Evolutionary conservation across 164 flowering plant genomes (phyloP), one percentile per base, ranked within the genome.

Genomic region (Umbilicus rupestris): DNA sequence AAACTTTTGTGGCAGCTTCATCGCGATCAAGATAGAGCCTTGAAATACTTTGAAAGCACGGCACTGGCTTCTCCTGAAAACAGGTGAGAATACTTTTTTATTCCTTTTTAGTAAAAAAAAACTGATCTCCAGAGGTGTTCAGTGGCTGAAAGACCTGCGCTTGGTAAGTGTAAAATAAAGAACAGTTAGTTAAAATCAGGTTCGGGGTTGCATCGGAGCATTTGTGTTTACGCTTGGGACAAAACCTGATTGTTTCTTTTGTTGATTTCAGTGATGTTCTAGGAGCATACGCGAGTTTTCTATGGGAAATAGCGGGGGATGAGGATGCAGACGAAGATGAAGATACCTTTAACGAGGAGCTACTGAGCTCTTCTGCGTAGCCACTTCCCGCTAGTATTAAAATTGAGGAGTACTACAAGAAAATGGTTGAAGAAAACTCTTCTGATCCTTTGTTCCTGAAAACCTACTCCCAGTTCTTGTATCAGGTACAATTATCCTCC

Each of bases 381-480:
- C 64, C 24, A 5, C 16, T 63, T 8, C 55, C 47, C 39, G 72
- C 64, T 1, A 70, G 52, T 60, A 67, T 50, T 3, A 70, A 74
- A 59, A 31, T 67, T 17, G 89, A 81, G 65, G 78, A 77, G 37
- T 68, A 82, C 64, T 82, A 81, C 66, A 80, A 65, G 78, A 80
- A 69, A 69, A 80, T 90, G 85, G 66, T 85, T 70, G 80, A 79
- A 37, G 85, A 83, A 71, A 71, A 79, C 72, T 92, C 90, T 42
- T 66, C 65, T 68, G 81, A 76, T 52, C 69, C 85, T 59, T 76
- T 79, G 67, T 69, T 77, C 63, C 71, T 90, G 50, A 78, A 78
- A 64, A 82, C 81, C 39, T 88, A 83, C 83, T 92, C 97, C 63
- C 84, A 77, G 64, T 85, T 80, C 65, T 67, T 90, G 62, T 66